Percentiles rank a stretch among this genome's conserved stretches.
These are phyloP conservation scores for Zancudomyces culisetae DNA, from an alignment of 371 early-diverging fungal genomes.

Conservation along the genomic window DNA sequence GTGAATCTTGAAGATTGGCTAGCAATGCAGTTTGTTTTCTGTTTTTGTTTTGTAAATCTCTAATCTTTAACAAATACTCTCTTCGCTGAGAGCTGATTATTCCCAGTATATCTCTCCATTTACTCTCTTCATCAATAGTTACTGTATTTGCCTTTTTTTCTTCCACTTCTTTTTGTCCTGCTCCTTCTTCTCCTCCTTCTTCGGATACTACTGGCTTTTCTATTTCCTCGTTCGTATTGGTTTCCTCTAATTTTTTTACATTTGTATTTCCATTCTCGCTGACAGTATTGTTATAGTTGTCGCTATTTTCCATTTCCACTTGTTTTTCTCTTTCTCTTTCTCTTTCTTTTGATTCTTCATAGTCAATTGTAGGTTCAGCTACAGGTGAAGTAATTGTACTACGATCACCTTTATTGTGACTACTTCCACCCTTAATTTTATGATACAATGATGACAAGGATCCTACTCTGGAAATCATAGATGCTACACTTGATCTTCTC, in stretches of 20 bases:
- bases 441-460: neutral
- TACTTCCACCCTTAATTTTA: neutral
- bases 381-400: no score
- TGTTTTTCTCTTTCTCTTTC: neutral
- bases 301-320: neutral
- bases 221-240: neutral
- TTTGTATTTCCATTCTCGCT: neutral
- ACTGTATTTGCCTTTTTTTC: neutral
- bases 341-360: neutral
- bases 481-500: neutral
- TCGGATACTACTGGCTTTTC: neutral
- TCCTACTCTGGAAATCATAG: neutral
- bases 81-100: neutral
- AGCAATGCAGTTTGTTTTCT: neutral
- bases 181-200: neutral
- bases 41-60: neutral
- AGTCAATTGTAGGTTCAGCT: no score
- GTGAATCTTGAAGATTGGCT: constrained; percentile 7
- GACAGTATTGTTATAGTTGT: neutral
- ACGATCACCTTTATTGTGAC: neutral
- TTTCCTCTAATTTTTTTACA: neutral
- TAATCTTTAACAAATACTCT: neutral
- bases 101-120: neutral
- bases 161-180: neutral
- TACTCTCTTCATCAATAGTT: neutral